phyloP scores from a whole-genome alignment of 768 basidiomycete genomes.

The Phylloporus scabripes region DNA sequence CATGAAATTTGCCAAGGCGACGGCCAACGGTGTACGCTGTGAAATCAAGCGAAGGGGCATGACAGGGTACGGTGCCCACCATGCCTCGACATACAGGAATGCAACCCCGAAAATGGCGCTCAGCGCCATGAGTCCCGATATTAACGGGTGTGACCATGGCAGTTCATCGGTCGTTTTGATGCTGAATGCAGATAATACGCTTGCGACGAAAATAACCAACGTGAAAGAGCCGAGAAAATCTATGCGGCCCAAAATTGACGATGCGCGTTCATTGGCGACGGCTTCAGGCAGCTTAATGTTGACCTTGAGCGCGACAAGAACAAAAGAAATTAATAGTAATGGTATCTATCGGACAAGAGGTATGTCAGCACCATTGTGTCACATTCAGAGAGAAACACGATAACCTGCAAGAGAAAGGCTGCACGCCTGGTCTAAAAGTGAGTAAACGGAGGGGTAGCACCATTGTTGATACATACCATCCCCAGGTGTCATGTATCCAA shows the following conservation, averaged over 20 bases:
- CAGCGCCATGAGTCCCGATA: conserved; percentile 57
- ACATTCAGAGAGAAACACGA: not conserved
- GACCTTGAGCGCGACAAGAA: conserved; percentile 70
- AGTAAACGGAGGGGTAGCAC: not conserved
- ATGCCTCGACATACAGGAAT: conserved; percentile 78
- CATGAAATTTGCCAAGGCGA: conserved; percentile 75
- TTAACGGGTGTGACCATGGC: conserved; percentile 66
- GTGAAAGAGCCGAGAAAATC: conserved; percentile 83
- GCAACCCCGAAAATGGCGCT: conserved; percentile 49
- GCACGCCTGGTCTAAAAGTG: conserved; percentile 52
- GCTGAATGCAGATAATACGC: conserved; percentile 69
- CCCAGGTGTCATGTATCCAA: conserved; percentile 79
- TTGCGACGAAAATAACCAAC: conserved; percentile 64
- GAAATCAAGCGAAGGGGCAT: conserved; percentile 81
- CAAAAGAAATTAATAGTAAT: conserved; percentile 62
- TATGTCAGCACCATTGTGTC: conserved; percentile 8
- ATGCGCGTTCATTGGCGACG: conserved; percentile 50
- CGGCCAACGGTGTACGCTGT: conserved; percentile 74
- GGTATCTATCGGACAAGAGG: conserved; percentile 52
- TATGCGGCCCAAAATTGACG: conserved; percentile 68
- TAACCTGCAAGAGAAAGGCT: conserved; percentile 84
- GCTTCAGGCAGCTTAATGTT: conserved; percentile 70
- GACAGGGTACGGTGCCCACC: conserved; percentile 77
- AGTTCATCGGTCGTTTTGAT: conserved; percentile 75
- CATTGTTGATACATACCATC: conserved; percentile 50